A percentile compares a stretch with the other conserved stretches of the same genome.
phyloP scores from a whole-genome alignment of 2,329 filamentous ascomycete genomes.

The Colletotrichum phormii region DNA sequence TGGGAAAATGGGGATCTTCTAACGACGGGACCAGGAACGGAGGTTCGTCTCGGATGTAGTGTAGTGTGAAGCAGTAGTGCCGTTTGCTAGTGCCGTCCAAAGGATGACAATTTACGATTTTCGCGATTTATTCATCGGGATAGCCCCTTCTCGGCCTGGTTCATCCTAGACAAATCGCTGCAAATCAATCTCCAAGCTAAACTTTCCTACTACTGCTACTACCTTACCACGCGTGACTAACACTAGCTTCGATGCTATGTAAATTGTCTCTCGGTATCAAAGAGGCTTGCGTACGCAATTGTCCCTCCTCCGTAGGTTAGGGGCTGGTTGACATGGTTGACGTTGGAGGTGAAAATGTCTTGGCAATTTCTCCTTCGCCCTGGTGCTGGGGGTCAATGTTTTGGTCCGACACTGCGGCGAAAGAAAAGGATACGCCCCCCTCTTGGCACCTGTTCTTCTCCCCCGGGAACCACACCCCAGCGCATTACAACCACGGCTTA shows the following conservation, averaged over 20 bases:
- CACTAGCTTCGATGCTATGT: neutral
- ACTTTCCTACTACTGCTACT: neutral
- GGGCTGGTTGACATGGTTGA: neutral
- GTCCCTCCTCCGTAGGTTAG: neutral
- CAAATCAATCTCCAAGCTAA: neutral
- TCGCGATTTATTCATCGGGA: too few relatives aligned
- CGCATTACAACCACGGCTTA: neutral
- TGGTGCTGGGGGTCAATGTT: neutral
- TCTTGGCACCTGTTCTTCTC: neutral
- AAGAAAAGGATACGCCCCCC: neutral
- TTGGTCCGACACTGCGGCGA: neutral
- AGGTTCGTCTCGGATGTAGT: conserved; percentile 24
- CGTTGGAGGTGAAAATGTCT: neutral
- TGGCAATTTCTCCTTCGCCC: neutral
- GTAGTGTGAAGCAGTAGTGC: conserved; percentile 26
- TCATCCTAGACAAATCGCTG: neutral
- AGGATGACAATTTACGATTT: too few relatives aligned
- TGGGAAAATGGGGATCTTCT: neutral
- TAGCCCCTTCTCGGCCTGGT: neutral
- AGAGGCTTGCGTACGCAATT: neutral
- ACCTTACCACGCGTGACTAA: neutral
- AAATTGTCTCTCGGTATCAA: neutral
- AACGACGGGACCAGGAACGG: conserved; percentile 4
- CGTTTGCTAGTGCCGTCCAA: neutral
- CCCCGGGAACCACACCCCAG: neutral